A percentile compares a stretch with the other conserved stretches of the same genome.
Evolutionary conservation across 805 yeast genomes (phyloP).

Genomic region (Starmerella vitae): DNA sequence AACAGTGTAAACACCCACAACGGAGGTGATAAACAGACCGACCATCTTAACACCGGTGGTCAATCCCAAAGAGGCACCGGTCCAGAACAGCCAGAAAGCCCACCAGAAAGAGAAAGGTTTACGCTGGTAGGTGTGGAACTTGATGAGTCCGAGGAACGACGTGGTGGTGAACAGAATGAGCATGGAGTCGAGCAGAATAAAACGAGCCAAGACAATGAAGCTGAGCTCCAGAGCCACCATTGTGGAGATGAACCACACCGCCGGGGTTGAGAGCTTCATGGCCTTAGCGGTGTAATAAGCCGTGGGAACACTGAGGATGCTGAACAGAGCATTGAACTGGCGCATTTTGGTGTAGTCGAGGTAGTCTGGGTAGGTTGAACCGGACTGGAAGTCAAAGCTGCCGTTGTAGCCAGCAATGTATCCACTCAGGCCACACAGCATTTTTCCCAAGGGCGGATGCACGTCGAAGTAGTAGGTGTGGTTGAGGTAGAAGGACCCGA

Average conservation of each 20-base stretch:
- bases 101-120: constrained; percentile 56
- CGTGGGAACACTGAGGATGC: constrained; percentile 69
- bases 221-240: constrained; percentile 62
- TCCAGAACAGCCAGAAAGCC: constrained; percentile 76
- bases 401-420: constrained; percentile 84
- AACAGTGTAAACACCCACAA: constrained; percentile 76
- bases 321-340: constrained; percentile 64
- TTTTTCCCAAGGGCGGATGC: constrained; percentile 96
- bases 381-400: constrained; percentile 78
- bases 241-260: constrained; percentile 40
- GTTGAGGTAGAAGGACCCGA: constrained; percentile 50
- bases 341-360: constrained; percentile 75
- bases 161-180: constrained; percentile 70
- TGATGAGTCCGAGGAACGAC: constrained; percentile 63
- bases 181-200: constrained; percentile 85
- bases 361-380: constrained; percentile 62
- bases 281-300: constrained; percentile 79
- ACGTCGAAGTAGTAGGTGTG: constrained; percentile 89
- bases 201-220: constrained; percentile 81
- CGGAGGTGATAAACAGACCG: constrained; percentile 79
- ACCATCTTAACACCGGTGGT: constrained; percentile 94
- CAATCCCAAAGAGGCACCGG: constrained; percentile 78
- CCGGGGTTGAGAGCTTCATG: constrained; percentile 61
- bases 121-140: constrained; percentile 57
- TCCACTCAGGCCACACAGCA: constrained; percentile 82